Base-by-base conservation (phyloP, 495 filamentous ascomycete genomes). In the Podospora bellae-mahoneyi region DNA sequence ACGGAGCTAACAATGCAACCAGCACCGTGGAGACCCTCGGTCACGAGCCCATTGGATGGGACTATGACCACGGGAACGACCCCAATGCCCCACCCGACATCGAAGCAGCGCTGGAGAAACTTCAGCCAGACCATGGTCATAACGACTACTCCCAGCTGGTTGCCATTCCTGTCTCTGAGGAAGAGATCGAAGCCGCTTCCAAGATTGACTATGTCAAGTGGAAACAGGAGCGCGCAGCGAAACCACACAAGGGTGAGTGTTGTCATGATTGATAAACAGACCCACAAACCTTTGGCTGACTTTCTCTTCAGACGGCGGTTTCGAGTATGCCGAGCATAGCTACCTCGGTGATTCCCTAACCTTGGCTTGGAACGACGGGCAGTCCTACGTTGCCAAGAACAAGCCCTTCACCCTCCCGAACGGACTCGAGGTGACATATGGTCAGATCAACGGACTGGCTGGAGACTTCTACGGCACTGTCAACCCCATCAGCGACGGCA, bases 381-480 rank as follows among this genome's bases (percentile, higher is more conserved):
- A 59, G 26, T 59, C 56, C 2, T 59, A 59, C 16, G 56, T 59
- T 3, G 19, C 56, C 56, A 59, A 20, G 56, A 20, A 59, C 56
- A 59, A 59, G 26, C 56, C 56, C 62, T 48, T 64, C 48, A 64
- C 4, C 13, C 48, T 64, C n/a, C 62, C 62, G 6, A 73, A 73
- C 54, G 69, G 71, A 1, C 55, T 73, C 4, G 44, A 59, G 10
- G 19, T 73, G 9, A 71, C 71, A 55, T 73, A 73, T 48, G 71
- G 71, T n/a, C 32, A 71, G 32, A 71, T 73, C 69, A 71, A 71
- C 64, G 60, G 65, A 26, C 69, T 73, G 13, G 71, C 69, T 3
- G 71, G 71, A 7, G 71, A 73, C 60, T 73, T 71, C 39, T 71
- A 65, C 61, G 71, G 65, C 34, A 71, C 69, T 20, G 15, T 48